Percentiles rank a stretch among this genome's conserved stretches.
phyloP scores from a whole-genome alignment of 805 yeast genomes.

The Pichia gijzeniarum region DNA sequence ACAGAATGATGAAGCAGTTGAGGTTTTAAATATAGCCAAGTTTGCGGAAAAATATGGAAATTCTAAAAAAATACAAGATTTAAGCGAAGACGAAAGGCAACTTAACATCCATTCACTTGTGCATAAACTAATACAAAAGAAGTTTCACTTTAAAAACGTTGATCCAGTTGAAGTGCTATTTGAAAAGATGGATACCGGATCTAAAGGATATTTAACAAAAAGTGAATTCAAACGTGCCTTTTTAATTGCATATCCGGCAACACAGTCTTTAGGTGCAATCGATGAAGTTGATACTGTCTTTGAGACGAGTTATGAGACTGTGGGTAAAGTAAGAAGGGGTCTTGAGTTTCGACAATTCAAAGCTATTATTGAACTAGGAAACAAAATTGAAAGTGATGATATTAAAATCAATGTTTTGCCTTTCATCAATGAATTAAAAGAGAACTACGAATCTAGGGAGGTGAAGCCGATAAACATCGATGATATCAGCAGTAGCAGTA shows the following conservation, averaged over 20 bases:
- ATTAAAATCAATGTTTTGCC: constrained; percentile 8
- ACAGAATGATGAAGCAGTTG: constrained; percentile 9
- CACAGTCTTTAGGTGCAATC: constrained; percentile 28
- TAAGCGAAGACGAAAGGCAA: neutral
- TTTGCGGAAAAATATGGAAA: constrained; percentile 1
- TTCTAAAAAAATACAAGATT: neutral
- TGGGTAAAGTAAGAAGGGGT: constrained; percentile 22
- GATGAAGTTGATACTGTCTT: constrained; percentile 30
- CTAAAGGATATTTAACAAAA: constrained; percentile 33
- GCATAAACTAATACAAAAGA: constrained; percentile 10
- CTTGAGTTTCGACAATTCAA: constrained; percentile 24
- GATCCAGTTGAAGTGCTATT: constrained; percentile 32
- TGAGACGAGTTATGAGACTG: constrained; percentile 10
- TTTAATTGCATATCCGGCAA: constrained; percentile 35
- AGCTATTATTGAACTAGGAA: constrained; percentile 18
- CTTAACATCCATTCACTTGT: constrained; percentile 5
- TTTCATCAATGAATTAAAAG: neutral
- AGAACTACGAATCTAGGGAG: neutral
- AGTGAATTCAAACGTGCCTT: constrained; percentile 39
- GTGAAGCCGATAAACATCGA: neutral
- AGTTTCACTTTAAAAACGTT: constrained; percentile 8
- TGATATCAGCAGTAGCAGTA: neutral
- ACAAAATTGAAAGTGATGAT: constrained; percentile 9
- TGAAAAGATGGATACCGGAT: constrained; percentile 33
- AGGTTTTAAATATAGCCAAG: constrained; percentile 10